Conservation (phyloP, 371 early-diverging fungal species). For the Coemansia sp. region DNA sequence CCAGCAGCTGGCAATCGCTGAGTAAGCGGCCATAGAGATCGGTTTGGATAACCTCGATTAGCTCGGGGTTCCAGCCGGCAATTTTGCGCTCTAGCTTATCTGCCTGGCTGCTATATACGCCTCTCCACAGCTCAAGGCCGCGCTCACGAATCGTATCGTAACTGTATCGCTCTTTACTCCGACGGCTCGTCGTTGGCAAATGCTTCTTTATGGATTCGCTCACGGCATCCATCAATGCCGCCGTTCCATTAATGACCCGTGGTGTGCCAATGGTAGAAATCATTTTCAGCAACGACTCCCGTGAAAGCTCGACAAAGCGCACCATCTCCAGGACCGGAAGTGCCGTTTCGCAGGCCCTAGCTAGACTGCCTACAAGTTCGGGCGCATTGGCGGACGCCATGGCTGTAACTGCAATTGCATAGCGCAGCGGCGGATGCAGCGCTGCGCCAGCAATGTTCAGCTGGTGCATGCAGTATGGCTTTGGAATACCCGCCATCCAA, state of each 20-base stretch:
- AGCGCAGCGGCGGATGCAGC: constrained; percentile 15
- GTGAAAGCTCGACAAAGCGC: constrained; percentile 24
- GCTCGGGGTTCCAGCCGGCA: constrained; percentile 40
- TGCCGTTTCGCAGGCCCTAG: constrained; percentile 7
- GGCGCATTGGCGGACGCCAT: constrained; percentile 49
- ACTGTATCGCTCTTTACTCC: constrained; percentile 20
- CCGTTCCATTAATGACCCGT: constrained; percentile 39
- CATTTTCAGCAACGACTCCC: constrained; percentile 48
- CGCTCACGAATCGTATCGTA: constrained; percentile 28
- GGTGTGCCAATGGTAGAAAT: constrained; percentile 47
- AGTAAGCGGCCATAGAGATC: constrained; percentile 48
- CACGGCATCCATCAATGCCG: constrained; percentile 31
- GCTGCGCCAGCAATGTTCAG: constrained; percentile 8
- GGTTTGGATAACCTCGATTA: constrained; percentile 46
- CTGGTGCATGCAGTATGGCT: neutral
- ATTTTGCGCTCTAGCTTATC: constrained; percentile 36
- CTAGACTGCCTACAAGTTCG: constrained; percentile 13
- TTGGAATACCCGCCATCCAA: too few species aligned
- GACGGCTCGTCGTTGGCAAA: constrained; percentile 8
- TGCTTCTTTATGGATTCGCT: neutral
- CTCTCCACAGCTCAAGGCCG: constrained; percentile 32
- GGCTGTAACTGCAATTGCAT: constrained; percentile 33
- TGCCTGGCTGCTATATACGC: constrained; percentile 44
- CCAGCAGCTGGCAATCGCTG: constrained; percentile 32
- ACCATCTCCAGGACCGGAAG: constrained; percentile 8